Evolutionary conservation across 441 rosid species (phyloP).

Genomic region (Populus hybrid): DNA sequence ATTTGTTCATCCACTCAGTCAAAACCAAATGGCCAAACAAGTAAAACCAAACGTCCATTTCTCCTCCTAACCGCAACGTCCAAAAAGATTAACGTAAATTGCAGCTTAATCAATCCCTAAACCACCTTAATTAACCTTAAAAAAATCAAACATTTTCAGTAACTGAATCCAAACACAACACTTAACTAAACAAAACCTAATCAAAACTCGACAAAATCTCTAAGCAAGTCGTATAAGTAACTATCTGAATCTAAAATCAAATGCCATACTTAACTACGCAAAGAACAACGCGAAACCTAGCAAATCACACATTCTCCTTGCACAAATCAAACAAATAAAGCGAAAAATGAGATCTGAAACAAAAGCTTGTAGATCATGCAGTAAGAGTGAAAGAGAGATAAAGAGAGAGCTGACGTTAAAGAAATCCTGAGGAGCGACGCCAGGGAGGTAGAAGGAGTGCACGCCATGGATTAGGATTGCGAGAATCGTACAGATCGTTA

Average conservation of each 20-base stretch:
- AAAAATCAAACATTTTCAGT: background rate
- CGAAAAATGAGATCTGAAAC: constrained; percentile 2
- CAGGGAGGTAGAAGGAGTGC: constrained; percentile 84
- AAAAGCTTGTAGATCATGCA: background rate
- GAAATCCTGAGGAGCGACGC: constrained; percentile 92
- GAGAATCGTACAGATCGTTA: constrained; percentile 30
- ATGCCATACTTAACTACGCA: background rate
- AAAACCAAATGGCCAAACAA: background rate
- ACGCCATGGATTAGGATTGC: constrained; percentile 41
- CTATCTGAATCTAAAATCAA: background rate
- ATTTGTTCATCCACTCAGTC: background rate
- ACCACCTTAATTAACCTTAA: background rate
- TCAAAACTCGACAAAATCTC: background rate
- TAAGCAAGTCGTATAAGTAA: background rate
- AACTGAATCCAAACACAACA: background rate
- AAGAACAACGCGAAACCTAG: background rate
- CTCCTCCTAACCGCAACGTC: background rate
- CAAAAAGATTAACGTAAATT: background rate
- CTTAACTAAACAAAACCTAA: background rate
- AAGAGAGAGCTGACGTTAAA: constrained; percentile 41
- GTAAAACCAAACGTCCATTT: background rate
- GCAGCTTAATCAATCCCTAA: background rate
- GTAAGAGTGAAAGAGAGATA: constrained; percentile 28
- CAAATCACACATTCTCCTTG: background rate
- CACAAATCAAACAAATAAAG: background rate